Conservation (phyloP, 1,284 basidiomycete species). For the Ustilago trichophora region DNA sequence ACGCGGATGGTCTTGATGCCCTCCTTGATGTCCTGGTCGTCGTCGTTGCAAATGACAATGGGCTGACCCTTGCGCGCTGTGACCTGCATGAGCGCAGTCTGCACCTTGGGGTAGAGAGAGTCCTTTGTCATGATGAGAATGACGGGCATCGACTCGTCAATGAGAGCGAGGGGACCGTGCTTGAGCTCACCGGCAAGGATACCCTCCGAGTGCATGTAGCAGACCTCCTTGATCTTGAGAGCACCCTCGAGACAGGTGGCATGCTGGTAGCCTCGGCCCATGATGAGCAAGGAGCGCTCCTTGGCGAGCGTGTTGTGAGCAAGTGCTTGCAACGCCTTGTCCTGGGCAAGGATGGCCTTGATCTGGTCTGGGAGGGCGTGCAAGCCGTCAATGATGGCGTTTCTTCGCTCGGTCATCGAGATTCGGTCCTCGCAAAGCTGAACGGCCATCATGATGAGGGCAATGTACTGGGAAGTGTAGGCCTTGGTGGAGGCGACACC, state of each 20-base stretch:
- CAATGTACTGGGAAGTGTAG: conserved; percentile 99
- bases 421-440: conserved; percentile 97
- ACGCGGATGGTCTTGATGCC: conserved; percentile 82
- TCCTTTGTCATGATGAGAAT: conserved; percentile 97
- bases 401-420: conserved; percentile 86
- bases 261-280: conserved; percentile 98
- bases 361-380: conserved; percentile 90
- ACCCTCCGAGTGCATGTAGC: conserved; percentile 69
- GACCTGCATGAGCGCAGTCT: conserved; percentile 93
- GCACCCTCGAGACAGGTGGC: conserved; percentile 98
- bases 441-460: conserved; percentile 95
- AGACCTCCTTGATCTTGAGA: conserved; percentile 99
- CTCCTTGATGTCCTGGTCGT: conserved; percentile 79
- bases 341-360: conserved; percentile 83
- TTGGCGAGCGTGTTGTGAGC: conserved; percentile 80
- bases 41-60: conserved; percentile 93
- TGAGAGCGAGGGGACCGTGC: conserved; percentile 95
- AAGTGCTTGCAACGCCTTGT: conserved; percentile 81
- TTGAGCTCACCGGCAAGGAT: conserved; percentile 98
- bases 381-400: conserved; percentile 92
- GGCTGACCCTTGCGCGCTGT: conserved; percentile 95
- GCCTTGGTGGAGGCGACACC: conserved; percentile 99
- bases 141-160: conserved; percentile 92
- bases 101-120: conserved; percentile 97
- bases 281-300: conserved; percentile 90